Evolutionary conservation across 805 yeast species (phyloP).

Genomic region (Metschnikowia drakensbergensis): DNA sequence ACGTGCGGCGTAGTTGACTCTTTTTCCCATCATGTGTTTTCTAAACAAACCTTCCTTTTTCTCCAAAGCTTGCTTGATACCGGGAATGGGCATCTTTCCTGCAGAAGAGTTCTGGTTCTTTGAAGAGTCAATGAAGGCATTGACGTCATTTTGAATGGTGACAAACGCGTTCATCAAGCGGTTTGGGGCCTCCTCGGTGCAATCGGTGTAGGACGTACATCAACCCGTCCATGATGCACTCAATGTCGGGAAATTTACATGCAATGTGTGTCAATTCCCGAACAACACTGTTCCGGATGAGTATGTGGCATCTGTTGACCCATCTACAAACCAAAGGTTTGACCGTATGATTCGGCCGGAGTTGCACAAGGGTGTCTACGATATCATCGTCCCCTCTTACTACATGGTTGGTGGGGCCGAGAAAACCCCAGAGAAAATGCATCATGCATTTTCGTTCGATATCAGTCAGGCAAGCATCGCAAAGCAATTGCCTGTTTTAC

Average conservation of each 20-base stretch:
- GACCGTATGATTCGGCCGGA: slow-evolving; percentile 72
- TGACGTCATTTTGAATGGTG: slow-evolving; percentile 90
- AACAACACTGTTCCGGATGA: slow-evolving; percentile 65
- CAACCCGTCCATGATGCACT: slow-evolving; percentile 75
- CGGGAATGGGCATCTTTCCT: slow-evolving; percentile 78
- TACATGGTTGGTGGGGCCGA: slow-evolving; percentile 53
- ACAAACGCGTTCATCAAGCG: slow-evolving; percentile 95
- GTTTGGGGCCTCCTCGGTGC: slow-evolving; percentile 85
- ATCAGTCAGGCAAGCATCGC: slow-evolving; percentile 56
- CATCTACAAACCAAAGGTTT: slow-evolving; percentile 52
- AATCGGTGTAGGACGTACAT: slow-evolving; percentile 86
- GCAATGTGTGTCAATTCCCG: slow-evolving; percentile 80
- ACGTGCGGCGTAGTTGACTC: slow-evolving; percentile 98
- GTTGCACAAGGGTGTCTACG: slow-evolving; percentile 78
- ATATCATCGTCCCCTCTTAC: slow-evolving; percentile 69
- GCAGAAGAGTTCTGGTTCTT: slow-evolving; percentile 74
- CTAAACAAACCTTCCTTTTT: slow-evolving; percentile 98
- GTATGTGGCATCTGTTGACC: slow-evolving; percentile 60
- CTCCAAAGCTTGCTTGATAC: slow-evolving; percentile 95
- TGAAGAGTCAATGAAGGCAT: slow-evolving; percentile 87
- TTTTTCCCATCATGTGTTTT: slow-evolving; percentile 99
- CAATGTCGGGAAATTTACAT: slow-evolving; percentile 60
- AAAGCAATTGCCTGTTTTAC: slow-evolving; percentile 56
- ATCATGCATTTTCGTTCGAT: slow-evolving; percentile 72
- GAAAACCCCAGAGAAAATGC: slow-evolving; percentile 42